These are phyloP conservation scores for Pseudogymnoascus sp. DNA, from an alignment of 2,329 filamentous ascomycete genomes.

Conservation along the genomic window DNA sequence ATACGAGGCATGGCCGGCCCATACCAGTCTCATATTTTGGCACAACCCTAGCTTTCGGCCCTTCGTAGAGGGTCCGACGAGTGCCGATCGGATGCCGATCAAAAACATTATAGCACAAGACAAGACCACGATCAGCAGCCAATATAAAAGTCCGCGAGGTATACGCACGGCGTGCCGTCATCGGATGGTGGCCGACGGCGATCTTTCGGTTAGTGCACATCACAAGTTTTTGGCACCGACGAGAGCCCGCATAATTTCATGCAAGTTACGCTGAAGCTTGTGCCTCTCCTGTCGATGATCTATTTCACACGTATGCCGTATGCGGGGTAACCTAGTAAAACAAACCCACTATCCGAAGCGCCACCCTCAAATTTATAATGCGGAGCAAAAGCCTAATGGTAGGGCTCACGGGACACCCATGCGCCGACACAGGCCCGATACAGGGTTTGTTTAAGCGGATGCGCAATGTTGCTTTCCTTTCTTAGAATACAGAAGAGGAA, in stretches of 20 bases:
- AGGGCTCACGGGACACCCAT: neutral
- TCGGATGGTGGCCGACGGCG: neutral
- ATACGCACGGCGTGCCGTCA: neutral
- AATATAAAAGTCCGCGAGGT: neutral
- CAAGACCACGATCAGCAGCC: neutral
- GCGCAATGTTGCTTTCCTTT: neutral
- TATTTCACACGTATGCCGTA: neutral
- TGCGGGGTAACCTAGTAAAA: neutral
- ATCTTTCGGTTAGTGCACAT: neutral
- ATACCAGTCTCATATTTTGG: neutral
- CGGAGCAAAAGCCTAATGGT: neutral
- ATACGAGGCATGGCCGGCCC: neutral
- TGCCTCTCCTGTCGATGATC: neutral
- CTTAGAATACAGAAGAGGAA: neutral
- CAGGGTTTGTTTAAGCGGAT: neutral
- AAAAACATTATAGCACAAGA: neutral
- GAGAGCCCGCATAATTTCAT: neutral
- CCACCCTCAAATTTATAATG: neutral
- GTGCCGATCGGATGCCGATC: neutral
- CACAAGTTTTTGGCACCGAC: neutral
- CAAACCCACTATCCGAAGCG: neutral
- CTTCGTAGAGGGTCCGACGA: neutral
- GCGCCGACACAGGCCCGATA: neutral
- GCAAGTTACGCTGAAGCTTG: neutral
- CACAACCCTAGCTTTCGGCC: neutral